Percentiles rank a stretch among this genome's conserved stretches.
phyloP scores from a whole-genome alignment of 768 basidiomycete species.

The Porpolomopsis calyptriformis region DNA sequence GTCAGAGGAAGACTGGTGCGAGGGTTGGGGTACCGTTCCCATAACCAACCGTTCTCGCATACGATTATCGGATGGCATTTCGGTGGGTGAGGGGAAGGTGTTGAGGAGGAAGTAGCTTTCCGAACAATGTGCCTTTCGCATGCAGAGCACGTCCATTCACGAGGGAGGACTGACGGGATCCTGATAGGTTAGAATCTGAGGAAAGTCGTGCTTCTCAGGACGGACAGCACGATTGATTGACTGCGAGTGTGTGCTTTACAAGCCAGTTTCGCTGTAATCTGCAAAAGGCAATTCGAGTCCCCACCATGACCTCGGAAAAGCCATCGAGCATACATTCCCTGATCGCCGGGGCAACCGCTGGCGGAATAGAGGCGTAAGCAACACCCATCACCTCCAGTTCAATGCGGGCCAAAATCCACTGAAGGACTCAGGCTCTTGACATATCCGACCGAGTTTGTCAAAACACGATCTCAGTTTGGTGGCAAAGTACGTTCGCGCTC shows the following conservation, averaged over 20 bases:
- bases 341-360: constrained; percentile 85
- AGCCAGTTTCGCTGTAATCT: too few species aligned
- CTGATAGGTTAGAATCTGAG: too few species aligned
- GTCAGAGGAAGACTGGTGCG: constrained; percentile 31
- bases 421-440: constrained; percentile 58
- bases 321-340: constrained; percentile 60
- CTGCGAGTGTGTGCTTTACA: too few species aligned
- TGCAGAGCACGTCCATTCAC: too few species aligned
- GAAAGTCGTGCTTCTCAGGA: too few species aligned
- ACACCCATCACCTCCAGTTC: background rate
- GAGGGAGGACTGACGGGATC: too few species aligned
- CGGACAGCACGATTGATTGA: too few species aligned
- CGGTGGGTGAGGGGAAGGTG: constrained; percentile 33
- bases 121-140: too few species aligned
- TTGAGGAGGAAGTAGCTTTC: too few species aligned
- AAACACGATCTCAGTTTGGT: constrained; percentile 88
- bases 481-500: constrained; percentile 42
- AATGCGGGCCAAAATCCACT: constrained; percentile 13
- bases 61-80: constrained; percentile 19
- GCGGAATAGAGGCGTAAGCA: constrained; percentile 83
- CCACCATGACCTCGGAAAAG: constrained; percentile 64
- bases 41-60: constrained; percentile 5
- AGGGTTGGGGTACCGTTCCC: constrained; percentile 7
- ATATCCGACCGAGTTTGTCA: constrained; percentile 86
- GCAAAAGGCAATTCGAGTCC: too few species aligned